Conservation (phyloP, 768 basidiomycete species). For the Amanita muscaria region DNA sequence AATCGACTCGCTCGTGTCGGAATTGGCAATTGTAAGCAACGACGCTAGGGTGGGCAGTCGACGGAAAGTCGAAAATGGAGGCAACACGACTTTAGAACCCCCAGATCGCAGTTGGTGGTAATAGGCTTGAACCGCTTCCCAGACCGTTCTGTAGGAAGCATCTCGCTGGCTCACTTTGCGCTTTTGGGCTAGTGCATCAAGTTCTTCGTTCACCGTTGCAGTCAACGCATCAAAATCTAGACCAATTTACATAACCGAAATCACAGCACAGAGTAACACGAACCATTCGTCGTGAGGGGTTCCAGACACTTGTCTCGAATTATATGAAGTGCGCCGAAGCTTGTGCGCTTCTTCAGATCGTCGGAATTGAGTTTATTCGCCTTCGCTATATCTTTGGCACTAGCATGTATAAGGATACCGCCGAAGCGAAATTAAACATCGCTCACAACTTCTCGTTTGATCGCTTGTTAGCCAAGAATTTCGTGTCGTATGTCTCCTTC, state of each 20-base stretch:
- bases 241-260: not conserved
- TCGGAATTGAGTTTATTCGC: not conserved
- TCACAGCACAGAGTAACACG: not conserved
- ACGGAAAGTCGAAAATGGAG: slow-evolving; percentile 4
- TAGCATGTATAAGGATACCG: not conserved
- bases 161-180: not conserved
- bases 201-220: not conserved
- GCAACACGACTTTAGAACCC: not conserved
- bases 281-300: not conserved
- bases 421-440: not conserved
- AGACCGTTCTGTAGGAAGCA: not conserved
- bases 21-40: not conserved
- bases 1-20: slow-evolving; percentile 2
- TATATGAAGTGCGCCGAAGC: not conserved
- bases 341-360: not conserved
- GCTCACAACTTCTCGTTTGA: not conserved
- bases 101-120: not conserved
- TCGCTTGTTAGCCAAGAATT: not conserved
- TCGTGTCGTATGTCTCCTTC: not conserved
- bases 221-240: not conserved
- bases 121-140: not conserved
- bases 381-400: not conserved
- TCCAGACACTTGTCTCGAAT: not conserved
- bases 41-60: slow-evolving; percentile 1
- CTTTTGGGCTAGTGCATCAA: not conserved